Percentiles rank a stretch among this genome's conserved stretches.
Evolutionary conservation across 768 basidiomycete species (phyloP).

Genomic region (Dioszegia hungarica): DNA sequence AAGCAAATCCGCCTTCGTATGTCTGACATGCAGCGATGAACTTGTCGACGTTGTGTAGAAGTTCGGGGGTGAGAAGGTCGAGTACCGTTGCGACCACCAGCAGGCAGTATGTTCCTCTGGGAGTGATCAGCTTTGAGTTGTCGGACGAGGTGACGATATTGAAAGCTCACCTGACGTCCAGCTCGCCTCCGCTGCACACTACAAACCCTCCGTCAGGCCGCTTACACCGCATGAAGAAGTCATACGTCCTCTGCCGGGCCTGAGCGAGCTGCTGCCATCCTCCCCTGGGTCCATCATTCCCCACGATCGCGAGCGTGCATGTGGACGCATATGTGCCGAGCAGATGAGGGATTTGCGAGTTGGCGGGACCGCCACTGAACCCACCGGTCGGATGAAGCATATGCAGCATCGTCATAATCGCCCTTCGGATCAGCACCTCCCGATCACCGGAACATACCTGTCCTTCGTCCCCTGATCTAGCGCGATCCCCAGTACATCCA

Average conservation of each 20-base stretch:
- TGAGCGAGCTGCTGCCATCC: constrained; percentile 68
- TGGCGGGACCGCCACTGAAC: constrained; percentile 72
- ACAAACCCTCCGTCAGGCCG: constrained; percentile 88
- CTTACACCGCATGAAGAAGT: constrained; percentile 87
- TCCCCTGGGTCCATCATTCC: constrained; percentile 58
- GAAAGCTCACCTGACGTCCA: constrained; percentile 75
- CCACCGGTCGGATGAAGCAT: constrained; percentile 85
- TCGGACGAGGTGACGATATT: background rate
- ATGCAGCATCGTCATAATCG: constrained; percentile 70
- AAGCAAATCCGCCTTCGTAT: constrained; percentile 93
- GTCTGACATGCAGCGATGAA: constrained; percentile 86
- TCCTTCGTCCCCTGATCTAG: constrained; percentile 74
- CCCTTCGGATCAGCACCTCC: constrained; percentile 52
- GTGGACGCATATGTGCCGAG: constrained; percentile 86
- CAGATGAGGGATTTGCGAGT: constrained; percentile 79
- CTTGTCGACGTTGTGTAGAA: constrained; percentile 66
- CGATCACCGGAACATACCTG: constrained; percentile 52
- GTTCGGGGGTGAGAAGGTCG: constrained; percentile 80
- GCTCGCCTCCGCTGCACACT: constrained; percentile 79
- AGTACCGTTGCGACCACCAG: constrained; percentile 76
- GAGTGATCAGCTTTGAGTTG: constrained; percentile 1
- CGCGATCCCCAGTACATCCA: constrained; percentile 70
- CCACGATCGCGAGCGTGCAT: constrained; percentile 75
- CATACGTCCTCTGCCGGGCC: constrained; percentile 71
- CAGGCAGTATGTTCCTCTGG: constrained; percentile 89